Base-by-base conservation (phyloP, 2,329 filamentous ascomycete species). In the Xenosphaeropsis pyriputrescens region DNA sequence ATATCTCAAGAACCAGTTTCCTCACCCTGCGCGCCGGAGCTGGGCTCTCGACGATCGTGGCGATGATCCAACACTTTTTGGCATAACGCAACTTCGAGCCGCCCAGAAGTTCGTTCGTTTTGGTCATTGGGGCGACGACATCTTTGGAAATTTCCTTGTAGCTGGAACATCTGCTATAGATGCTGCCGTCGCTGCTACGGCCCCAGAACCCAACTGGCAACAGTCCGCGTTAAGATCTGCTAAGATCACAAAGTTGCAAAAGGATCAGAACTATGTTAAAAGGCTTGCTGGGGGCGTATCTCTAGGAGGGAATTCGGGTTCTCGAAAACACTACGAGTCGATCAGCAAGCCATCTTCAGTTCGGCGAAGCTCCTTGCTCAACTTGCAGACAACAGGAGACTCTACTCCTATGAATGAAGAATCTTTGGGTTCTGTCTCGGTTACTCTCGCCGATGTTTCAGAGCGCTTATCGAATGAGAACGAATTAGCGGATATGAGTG, bases 1-100 rank as follows among this genome's bases (percentile, higher is more conserved):
- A 9, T 81, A 77, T 41, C 59, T 94, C 2, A 53, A 72, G 2
- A 59, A 72, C 19, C 31, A 46, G 14, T 85, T 89, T 51, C 80
- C 85, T 0, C 62, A 64, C 9, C 64, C 68, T 1, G 67, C 69
- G 3, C 69, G 70, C 2, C 55, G 62, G 13, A 64, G 69, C 3
- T 94, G 86, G 80, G 75, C 82, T 1, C 67, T 94, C 19, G 65
- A 75, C 43, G 56, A 59, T 1, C 49, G 62, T 6, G 48, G 51
- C 1, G 36, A 37, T 3, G 58, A 62, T 14, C 68, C 68, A 2
- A 51, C 73, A 2, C 58, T 79, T 19, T 60, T 77, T 16, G 75
- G 76, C 0, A 61, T 68, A 4, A 63, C 61, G 14, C 58, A 77
- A 53, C 47, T 78, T 9, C 55, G 62, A 8, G 56, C 61, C 5